Evolutionary conservation across 352 stramenopile species (phyloP), one percentile per base, ranked within the genome.

Genomic region (Phytophthora tentaculata): DNA sequence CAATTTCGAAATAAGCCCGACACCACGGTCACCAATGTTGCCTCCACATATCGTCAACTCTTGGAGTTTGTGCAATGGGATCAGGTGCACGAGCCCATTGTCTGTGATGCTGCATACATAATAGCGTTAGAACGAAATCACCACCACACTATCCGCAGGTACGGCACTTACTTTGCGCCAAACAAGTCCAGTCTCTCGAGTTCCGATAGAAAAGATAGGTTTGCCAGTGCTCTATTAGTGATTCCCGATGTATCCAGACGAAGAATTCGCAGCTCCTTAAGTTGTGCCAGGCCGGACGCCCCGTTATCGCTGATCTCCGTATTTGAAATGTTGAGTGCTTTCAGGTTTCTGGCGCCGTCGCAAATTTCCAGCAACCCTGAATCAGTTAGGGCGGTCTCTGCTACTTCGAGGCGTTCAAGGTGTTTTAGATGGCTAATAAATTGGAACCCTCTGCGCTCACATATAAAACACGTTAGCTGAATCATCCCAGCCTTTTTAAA

Each of bases 1-100:
- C 55, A 95, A 71, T 23, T 89, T 89, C n/a, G 80, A 90, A 49
- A 95, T 86, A 16, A 90, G 51, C 47, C 90, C 83, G 13, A 93
- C 84, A 23, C 86, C 86, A 22, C 81, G 79, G 29, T 92, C 83
- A 7, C 76, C 86, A 47, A 95, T 89, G 23, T 59, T 84, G 14
- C 84, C 84, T 41, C 82, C 79, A 56, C 84, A 93, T 53, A 95
- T 84, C 6, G 83, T 75, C 28, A 95, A 61, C 24, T 91, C 78
- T 64, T 83, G 73, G 20, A 95, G 60, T 8, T 76, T 60, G 19
- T 67, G 73, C 37, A 95, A 51, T 22, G 66, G 76, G 5, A 81
- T 73, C 5, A 95, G 57, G 43, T 94, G 82, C 56, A 87, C 66
- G 28, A 94, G 65, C 8, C 86, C 86, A 56, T 80, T 90, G 56